Conservation (phyloP, 495 filamentous ascomycete genomes). For the Tuber melanosporum region DNA sequence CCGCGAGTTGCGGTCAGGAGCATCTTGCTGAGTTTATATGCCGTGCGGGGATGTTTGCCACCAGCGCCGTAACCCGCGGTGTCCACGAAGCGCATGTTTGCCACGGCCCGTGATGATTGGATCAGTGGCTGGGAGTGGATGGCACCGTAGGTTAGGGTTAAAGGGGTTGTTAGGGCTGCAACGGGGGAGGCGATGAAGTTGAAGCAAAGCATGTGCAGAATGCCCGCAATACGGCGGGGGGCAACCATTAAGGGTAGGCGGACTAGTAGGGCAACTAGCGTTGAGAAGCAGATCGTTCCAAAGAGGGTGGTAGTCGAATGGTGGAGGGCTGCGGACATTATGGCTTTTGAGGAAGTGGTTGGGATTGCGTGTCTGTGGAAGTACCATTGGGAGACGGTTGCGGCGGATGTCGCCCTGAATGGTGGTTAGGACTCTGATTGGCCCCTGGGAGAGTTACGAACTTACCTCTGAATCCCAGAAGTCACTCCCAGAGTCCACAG, state of each 20-base stretch:
- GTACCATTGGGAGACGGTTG: constrained; percentile 97
- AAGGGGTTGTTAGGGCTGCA: constrained; percentile 74
- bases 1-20: constrained; percentile 82
- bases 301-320: constrained; percentile 84
- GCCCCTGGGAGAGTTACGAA: neutral
- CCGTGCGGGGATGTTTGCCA: constrained; percentile 44
- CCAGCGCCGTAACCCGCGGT: constrained; percentile 46
- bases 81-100: constrained; percentile 68
- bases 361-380: constrained; percentile 85
- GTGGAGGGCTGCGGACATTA: constrained; percentile 71
- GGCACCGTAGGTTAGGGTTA: constrained; percentile 85
- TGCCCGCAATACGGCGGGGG: constrained; percentile 59
- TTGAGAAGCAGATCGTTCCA: constrained; percentile 82
- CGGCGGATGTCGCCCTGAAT: constrained; percentile 70
- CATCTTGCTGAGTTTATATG: constrained; percentile 85
- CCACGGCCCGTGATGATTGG: constrained; percentile 66
- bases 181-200: constrained; percentile 77
- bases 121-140: constrained; percentile 82
- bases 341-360: constrained; percentile 62
- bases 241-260: constrained; percentile 80
- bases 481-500: constrained; percentile 87
- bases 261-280: constrained; percentile 69
- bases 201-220: constrained; percentile 57
- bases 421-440: constrained; percentile 10
- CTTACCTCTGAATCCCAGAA: constrained; percentile 65